Evolutionary conservation across 2,329 filamentous ascomycete species (phyloP).

Genomic region (Apiospora hydei): DNA sequence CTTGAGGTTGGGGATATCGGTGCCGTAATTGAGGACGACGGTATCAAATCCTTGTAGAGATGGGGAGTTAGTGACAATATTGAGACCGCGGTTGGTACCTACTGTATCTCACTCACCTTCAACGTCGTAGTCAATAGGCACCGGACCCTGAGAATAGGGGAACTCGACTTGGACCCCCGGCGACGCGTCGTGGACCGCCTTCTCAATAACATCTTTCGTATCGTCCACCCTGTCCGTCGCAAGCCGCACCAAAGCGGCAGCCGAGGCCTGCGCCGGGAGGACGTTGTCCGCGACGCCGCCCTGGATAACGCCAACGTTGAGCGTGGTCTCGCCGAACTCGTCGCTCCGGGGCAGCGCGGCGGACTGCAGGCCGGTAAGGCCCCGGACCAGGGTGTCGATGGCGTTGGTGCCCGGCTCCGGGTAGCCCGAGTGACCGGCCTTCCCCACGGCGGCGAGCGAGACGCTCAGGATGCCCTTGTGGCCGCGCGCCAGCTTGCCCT

Average conservation of each 20-base stretch:
- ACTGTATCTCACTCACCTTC: background rate
- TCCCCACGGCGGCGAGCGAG: constrained; percentile 65
- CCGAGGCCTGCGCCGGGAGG: constrained; percentile 8
- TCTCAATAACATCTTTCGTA: background rate
- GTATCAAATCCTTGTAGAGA: constrained; percentile 69
- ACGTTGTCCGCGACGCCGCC: constrained; percentile 26
- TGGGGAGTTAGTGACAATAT: background rate
- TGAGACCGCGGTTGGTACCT: too few relatives aligned
- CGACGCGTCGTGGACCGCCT: background rate
- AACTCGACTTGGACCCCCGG: constrained; percentile 21
- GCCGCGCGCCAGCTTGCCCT: constrained; percentile 71
- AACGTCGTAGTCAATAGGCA: constrained; percentile 23
- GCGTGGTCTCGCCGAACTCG: constrained; percentile 21
- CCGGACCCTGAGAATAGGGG: background rate
- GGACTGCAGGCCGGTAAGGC: background rate
- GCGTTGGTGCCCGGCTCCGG: constrained; percentile 24
- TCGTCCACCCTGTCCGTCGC: background rate
- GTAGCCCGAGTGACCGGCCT: constrained; percentile 49
- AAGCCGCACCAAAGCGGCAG: background rate
- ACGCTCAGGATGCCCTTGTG: constrained; percentile 74
- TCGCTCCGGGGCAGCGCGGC: constrained; percentile 1
- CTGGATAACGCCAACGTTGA: constrained; percentile 23
- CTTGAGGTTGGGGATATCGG: constrained; percentile 79
- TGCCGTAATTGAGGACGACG: constrained; percentile 85
- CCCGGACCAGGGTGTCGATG: constrained; percentile 21